These are phyloP conservation scores for Cokeromyces recurvatus DNA, from an alignment of 371 early-diverging fungal species.

Conservation along the genomic window DNA sequence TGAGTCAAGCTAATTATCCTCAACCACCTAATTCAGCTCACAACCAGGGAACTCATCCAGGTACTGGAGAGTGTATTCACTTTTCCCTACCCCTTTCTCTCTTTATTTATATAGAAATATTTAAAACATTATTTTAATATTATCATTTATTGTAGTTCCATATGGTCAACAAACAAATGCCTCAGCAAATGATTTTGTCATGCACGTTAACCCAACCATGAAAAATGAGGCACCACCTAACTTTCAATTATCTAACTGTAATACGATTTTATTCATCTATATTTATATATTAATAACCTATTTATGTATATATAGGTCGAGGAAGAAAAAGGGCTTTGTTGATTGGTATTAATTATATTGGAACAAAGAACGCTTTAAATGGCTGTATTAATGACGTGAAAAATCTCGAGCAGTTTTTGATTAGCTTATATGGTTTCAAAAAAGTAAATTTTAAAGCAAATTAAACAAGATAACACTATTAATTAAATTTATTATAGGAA, in stretches of 20 bases:
- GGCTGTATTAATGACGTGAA: slow-evolving; percentile 93
- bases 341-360: slow-evolving; percentile 90
- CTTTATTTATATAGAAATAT: too few relatives aligned
- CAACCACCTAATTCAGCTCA: slow-evolving; percentile 21
- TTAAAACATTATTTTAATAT: too few relatives aligned
- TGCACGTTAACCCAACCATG: slow-evolving; percentile 34
- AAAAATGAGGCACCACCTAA: slow-evolving; percentile 26
- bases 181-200: slow-evolving; percentile 12
- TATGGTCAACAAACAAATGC: slow-evolving; percentile 12
- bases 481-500: slow-evolving; percentile 18
- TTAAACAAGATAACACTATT: background rate
- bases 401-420: slow-evolving; percentile 76
- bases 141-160: too few relatives aligned
- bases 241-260: slow-evolving; percentile 67
- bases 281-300: slow-evolving; percentile 40
- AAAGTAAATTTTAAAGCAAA: slow-evolving; percentile 17
- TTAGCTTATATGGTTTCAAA: slow-evolving; percentile 57
- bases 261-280: slow-evolving; percentile 1
- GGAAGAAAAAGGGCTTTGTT: slow-evolving; percentile 79
- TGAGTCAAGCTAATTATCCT: slow-evolving; percentile 26
- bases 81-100: too few relatives aligned
- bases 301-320: slow-evolving; percentile 29
- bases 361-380: slow-evolving; percentile 57
- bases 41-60: slow-evolving; percentile 15
- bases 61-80: slow-evolving; percentile 1